Evolutionary conservation across 2,329 filamentous ascomycete species (phyloP).

Genomic region (Fusarium subglutinans): DNA sequence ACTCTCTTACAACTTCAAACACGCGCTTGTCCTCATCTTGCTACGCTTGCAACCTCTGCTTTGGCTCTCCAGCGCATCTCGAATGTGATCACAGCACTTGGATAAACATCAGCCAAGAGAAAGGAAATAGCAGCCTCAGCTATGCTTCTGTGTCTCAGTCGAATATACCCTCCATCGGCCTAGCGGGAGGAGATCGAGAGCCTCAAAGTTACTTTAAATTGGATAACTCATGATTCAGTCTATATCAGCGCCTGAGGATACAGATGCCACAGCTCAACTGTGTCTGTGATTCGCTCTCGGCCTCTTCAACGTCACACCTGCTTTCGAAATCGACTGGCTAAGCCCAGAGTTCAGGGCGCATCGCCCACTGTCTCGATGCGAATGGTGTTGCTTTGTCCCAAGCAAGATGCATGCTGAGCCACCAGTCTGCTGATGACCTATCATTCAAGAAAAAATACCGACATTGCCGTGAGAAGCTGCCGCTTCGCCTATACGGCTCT

Average conservation of each 20-base stretch:
- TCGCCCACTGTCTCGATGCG: slow-evolving; percentile 24
- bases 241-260: slow-evolving; percentile 27
- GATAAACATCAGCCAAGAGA: slow-evolving; percentile 13
- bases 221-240: slow-evolving; percentile 17
- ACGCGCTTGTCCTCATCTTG: slow-evolving; percentile 35
- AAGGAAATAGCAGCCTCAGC: slow-evolving; percentile 3
- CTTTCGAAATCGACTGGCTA: slow-evolving; percentile 4
- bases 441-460: slow-evolving; percentile 8
- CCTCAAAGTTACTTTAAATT: slow-evolving; percentile 13
- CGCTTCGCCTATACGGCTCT: slow-evolving; percentile 13
- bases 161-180: slow-evolving; percentile 34
- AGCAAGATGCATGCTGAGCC: slow-evolving; percentile 24
- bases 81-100: slow-evolving; percentile 14
- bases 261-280: slow-evolving; percentile 12
- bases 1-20: slow-evolving; percentile 43
- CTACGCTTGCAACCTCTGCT: slow-evolving; percentile 19
- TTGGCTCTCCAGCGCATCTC: slow-evolving; percentile 17
- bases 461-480: slow-evolving; percentile 2
- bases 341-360: slow-evolving; percentile 15
- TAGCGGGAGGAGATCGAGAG: slow-evolving; percentile 7
- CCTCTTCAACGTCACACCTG: slow-evolving; percentile 16
- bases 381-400: slow-evolving; percentile 34
- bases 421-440: slow-evolving; percentile 11
- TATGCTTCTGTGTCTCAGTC: slow-evolving; percentile 6
- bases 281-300: slow-evolving; percentile 20